Conservation (phyloP, 1,284 basidiomycete genomes). For the Cryptococcus maquisensis region DNA sequence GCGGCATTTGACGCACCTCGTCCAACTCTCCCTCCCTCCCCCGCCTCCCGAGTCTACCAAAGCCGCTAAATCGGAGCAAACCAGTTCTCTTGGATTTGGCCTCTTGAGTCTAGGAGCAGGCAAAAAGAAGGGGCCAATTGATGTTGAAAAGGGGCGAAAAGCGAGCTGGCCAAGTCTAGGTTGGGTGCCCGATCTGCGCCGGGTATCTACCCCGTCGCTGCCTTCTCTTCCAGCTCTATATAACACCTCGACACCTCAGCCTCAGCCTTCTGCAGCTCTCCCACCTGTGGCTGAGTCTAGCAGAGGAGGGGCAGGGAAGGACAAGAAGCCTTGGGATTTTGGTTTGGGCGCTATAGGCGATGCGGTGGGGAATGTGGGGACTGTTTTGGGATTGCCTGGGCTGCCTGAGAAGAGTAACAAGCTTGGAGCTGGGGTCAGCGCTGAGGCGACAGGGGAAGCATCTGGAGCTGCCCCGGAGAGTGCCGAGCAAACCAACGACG, state of each 20-base stretch:
- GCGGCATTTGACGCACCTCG: conserved; percentile 19
- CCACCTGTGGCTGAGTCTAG: not conserved
- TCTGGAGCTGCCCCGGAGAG: too few species aligned
- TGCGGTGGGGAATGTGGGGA: conserved; percentile 31
- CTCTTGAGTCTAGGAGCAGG: conserved; percentile 13
- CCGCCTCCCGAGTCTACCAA: not conserved
- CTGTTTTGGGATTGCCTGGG: conserved; percentile 22
- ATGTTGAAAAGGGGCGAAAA: conserved; percentile 13
- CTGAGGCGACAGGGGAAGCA: too few species aligned
- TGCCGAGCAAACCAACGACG: too few species aligned
- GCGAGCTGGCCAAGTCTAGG: conserved; percentile 24
- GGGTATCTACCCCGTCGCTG: not conserved
- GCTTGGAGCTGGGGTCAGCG: too few species aligned
- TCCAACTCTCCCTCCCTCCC: conserved; percentile 16
- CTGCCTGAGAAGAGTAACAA: too few species aligned
- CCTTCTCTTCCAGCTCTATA: too few species aligned
- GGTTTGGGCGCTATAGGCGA: conserved; percentile 25
- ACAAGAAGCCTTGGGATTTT: conserved; percentile 15
- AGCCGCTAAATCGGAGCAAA: not conserved
- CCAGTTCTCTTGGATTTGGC: conserved; percentile 21
- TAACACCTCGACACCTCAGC: too few species aligned
- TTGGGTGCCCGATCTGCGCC: conserved; percentile 23
- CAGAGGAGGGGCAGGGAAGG: not conserved
- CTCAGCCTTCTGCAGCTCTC: not conserved
- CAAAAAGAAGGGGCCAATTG: not conserved